Base-by-base conservation (phyloP, 805 yeast genomes). In the Candida qinlingensis region DNA sequence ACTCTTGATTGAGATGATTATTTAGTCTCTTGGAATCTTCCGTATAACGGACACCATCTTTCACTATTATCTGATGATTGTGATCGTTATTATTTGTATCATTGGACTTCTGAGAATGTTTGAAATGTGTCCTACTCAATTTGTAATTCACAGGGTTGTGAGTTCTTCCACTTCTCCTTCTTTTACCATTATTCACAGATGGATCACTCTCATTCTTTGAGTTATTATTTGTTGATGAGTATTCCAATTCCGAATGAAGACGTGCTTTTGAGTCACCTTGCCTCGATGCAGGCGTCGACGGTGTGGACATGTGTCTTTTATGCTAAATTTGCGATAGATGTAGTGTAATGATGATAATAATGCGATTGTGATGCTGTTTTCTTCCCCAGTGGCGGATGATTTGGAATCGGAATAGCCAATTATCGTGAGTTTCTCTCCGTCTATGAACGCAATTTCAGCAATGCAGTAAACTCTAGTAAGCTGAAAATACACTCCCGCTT, bases 151-250 rank as follows among this genome's bases (percentile, higher is more conserved):
- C 53, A 12, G 46, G 40, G 4, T 45, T 31, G 33, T 46, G 50
- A 5, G 42, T 29, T 36, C 55, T 41, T 7, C 52, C 47, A 19
- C 53, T 49, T 37, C 45, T 46, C 44, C 54, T 48, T 40, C 49
- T 41, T 12, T 39, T 44, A 4, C 42, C 39, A 1, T 38, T 37
- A 25, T 40, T 19, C 4, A 13, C 10, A 4, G 26, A n/a, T 4
- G 44, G 12, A 11, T 37, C 40, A 12, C 25, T 33, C 5, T 27
- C 12, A 8, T 4, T 19, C 5, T 12, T 25, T 29, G 12, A n/a
- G 13, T 41, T 35, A 26, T 13, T 25, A 4, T 28, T 10, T 8
- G 11, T 30, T 28, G 36, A 36, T 4, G 35, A 9, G 12, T 25
- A 31, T 10, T 42, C 43, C 30, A 34, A 4, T 27, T 39, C 50